These are phyloP conservation scores for Fagopyrum tataricum DNA, from an alignment of 148 eudicot genomes.

Conservation along the genomic window DNA sequence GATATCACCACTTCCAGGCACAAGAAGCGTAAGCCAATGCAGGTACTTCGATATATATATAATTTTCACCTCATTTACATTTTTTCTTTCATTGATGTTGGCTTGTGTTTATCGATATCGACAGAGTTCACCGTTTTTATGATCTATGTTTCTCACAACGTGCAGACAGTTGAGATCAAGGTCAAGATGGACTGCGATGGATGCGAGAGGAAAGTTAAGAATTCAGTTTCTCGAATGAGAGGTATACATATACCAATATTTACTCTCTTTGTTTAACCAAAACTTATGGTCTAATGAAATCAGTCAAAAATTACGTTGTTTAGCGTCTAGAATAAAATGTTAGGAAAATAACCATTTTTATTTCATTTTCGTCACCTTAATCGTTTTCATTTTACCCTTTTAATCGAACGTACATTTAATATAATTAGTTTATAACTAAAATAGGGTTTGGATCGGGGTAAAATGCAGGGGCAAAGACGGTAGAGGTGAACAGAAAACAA, in stretches of 20 bases:
- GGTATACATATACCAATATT: conserved; percentile 22
- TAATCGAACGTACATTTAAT: too few species aligned
- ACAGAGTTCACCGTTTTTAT: neutral
- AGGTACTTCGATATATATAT: conserved; percentile 16
- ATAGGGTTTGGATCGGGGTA: neutral
- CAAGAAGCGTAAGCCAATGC: conserved; percentile 36
- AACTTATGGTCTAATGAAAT: too few species aligned
- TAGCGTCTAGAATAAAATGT: too few species aligned
- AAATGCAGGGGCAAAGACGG: conserved; percentile 25
- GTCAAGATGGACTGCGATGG: conserved; percentile 59
- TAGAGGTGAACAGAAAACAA: conserved; percentile 38
- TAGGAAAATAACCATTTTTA: too few species aligned
- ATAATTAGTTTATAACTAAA: too few species aligned
- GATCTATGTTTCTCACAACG: neutral
- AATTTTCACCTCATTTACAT: too few species aligned
- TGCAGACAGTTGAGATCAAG: conserved; percentile 46
- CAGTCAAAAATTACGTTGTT: too few species aligned
- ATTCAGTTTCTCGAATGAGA: conserved; percentile 37
- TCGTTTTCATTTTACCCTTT: too few species aligned
- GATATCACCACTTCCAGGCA: conserved; percentile 20
- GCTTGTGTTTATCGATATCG: too few species aligned
- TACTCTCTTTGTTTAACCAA: neutral
- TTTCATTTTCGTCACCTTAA: too few species aligned
- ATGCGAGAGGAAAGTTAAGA: conserved; percentile 37
- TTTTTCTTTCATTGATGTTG: neutral